Evolutionary conservation across 148 eudicot species (phyloP).

Genomic region (Chenopodium suecicum): DNA sequence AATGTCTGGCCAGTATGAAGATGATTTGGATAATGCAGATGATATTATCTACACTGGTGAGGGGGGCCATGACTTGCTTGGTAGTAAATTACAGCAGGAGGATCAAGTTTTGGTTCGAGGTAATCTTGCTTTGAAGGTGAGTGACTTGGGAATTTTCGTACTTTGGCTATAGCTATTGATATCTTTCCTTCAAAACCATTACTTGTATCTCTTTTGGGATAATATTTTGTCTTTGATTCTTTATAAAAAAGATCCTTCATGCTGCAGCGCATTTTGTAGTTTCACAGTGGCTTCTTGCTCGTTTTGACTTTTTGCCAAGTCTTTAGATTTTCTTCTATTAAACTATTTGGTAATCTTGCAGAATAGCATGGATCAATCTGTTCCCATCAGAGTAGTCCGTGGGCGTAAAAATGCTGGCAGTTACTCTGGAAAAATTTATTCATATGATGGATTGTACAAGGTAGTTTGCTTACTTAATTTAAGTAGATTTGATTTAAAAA

Average conservation of each 20-base stretch:
- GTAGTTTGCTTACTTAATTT: background rate
- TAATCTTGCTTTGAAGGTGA: slow-evolving; percentile 68
- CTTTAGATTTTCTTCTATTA: background rate
- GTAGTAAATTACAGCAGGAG: slow-evolving; percentile 45
- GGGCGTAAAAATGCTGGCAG: slow-evolving; percentile 49
- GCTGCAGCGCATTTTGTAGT: no score
- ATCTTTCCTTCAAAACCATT: background rate
- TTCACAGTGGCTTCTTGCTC: background rate
- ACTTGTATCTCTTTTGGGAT: background rate
- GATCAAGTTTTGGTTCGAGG: slow-evolving; percentile 63
- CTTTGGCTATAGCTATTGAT: background rate
- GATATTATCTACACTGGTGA: slow-evolving; percentile 70
- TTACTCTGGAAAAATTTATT: slow-evolving; percentile 62
- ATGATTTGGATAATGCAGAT: slow-evolving; percentile 60
- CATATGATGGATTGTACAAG: slow-evolving; percentile 64
- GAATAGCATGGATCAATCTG: slow-evolving; percentile 56
- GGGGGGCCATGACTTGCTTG: slow-evolving; percentile 69
- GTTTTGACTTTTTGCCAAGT: slow-evolving; percentile 3
- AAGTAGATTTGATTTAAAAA: background rate
- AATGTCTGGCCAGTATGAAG: slow-evolving; percentile 80
- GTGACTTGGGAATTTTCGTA: background rate
- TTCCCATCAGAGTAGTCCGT: slow-evolving; percentile 69
- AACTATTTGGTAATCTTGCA: slow-evolving; percentile 25
- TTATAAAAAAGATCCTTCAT: background rate
- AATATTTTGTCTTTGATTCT: background rate